Evolutionary conservation across 2,329 filamentous ascomycete genomes (phyloP).

Genomic region (Microdochium bolleyi): DNA sequence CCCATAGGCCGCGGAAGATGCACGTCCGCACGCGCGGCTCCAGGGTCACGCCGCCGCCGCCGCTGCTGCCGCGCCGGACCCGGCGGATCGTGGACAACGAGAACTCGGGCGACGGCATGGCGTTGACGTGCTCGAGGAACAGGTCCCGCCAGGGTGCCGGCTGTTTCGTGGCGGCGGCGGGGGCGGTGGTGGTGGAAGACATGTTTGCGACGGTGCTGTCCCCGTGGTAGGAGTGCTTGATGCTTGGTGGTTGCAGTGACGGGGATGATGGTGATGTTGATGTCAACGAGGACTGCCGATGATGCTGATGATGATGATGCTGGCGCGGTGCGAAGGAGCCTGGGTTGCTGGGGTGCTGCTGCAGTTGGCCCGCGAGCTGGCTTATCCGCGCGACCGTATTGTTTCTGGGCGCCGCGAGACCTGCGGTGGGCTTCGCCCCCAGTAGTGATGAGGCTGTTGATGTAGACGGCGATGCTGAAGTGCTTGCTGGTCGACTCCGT

Average conservation of each 20-base stretch:
- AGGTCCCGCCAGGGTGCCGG: constrained; percentile 44
- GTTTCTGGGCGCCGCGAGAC: neutral
- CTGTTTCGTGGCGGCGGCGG: constrained; percentile 2
- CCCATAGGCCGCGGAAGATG: constrained; percentile 81
- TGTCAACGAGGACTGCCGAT: neutral
- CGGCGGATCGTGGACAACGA: constrained; percentile 42
- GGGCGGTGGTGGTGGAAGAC: constrained; percentile 8
- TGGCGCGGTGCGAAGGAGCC: neutral
- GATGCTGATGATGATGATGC: neutral
- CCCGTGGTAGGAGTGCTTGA: neutral
- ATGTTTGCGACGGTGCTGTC: constrained; percentile 5
- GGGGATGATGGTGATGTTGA: constrained; percentile 1
- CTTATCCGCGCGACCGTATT: neutral
- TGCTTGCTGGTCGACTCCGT: neutral
- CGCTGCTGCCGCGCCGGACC: constrained; percentile 6
- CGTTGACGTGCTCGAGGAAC: constrained; percentile 42
- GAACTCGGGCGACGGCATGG: constrained; percentile 40
- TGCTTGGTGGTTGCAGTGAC: constrained; percentile 4
- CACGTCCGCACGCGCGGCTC: constrained; percentile 64
- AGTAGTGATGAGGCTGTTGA: neutral
- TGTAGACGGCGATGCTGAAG: neutral
- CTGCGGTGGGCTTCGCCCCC: neutral
- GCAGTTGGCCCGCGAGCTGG: neutral
- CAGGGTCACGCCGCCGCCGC: constrained; percentile 28
- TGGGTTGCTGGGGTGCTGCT: neutral